Base-by-base conservation (phyloP, 2,329 filamentous ascomycete genomes). In the Beauveria sp. region DNA sequence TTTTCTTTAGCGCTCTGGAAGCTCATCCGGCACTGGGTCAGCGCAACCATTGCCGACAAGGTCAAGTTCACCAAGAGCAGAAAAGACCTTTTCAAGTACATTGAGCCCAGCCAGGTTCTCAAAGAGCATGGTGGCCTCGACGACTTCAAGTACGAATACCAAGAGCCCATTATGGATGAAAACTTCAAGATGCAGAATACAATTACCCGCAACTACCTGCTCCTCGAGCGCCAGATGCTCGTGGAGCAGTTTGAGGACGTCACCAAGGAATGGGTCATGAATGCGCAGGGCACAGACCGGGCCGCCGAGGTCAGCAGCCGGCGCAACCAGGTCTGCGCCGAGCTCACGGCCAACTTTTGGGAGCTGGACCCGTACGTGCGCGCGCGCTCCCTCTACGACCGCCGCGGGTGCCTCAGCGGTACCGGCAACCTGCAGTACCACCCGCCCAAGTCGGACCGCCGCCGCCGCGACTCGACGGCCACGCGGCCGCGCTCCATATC, bases 11-110 rank as follows among this genome's bases (percentile, higher is more conserved):
- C 88, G 22, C 88, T 96, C 66, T 96, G 91, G 92, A 90, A 84
- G 70, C 88, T 97, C 65, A 93, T 96, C 72, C 86, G 85, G 66
- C 90, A 91, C 67, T 96, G 91, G 91, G 84, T 97, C 46, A 91
- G 96, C 72, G 91, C 92, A 1, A 91, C 96, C 5, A 91, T 97
- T 24, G 91, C 91, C 26, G 81, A 83, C 70, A 97, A 96, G 74
- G 87, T 96, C 22, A 86, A 95, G 71, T 96, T 96, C 74, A 91
- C 89, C 56, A 91, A 89, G 69, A 90, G 83, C 66, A 76, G 86
- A 56, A 82, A 88, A 61, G 92, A 96, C 59, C 79, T 97, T 62
- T 82, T 87, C 65, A 78, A 84, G 58, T 96, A 86, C 70, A 86
- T 96, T 61, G 80, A 84, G 6, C 78, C 77, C 52, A 78, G 79